These are phyloP conservation scores for Leccinum boreale DNA, from an alignment of 768 basidiomycete genomes.

Conservation along the genomic window DNA sequence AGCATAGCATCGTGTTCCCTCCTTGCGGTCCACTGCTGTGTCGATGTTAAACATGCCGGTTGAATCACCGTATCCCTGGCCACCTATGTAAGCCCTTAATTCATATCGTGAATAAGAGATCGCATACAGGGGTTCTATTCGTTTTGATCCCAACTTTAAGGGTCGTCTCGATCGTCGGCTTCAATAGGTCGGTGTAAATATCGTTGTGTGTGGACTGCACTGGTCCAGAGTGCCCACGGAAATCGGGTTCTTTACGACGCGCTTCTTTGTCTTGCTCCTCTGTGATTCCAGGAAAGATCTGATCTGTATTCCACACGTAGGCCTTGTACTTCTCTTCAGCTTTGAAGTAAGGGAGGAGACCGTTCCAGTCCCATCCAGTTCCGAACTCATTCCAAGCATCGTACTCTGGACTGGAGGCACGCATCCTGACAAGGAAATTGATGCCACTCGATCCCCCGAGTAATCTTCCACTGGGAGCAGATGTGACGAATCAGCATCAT, in stretches of 20 bases:
- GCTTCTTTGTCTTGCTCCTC: slow-evolving; percentile 9
- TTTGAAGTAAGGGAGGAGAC: slow-evolving; percentile 17
- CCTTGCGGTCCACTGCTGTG: slow-evolving; percentile 11
- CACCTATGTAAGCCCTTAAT: background rate
- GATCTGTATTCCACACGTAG: slow-evolving; percentile 8
- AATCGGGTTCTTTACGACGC: slow-evolving; percentile 5
- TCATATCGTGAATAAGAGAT: background rate
- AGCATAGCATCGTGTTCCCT: slow-evolving; percentile 17
- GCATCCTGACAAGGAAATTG: slow-evolving; percentile 18
- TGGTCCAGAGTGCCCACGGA: slow-evolving; percentile 11
- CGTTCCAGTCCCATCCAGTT: slow-evolving; percentile 15
- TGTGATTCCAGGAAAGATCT: slow-evolving; percentile 14
- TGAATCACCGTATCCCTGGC: slow-evolving; percentile 11
- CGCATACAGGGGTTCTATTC: slow-evolving; percentile 10
- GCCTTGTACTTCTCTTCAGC: slow-evolving; percentile 7
- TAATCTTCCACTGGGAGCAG: slow-evolving; percentile 11
- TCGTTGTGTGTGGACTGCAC: slow-evolving; percentile 14
- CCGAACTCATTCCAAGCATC: slow-evolving; percentile 18
- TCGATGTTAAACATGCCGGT: slow-evolving; percentile 21
- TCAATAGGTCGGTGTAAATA: slow-evolving; percentile 13
- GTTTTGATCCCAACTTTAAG: slow-evolving; percentile 12
- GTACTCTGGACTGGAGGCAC: slow-evolving; percentile 18
- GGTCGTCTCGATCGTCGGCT: slow-evolving; percentile 10
- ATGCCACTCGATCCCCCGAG: slow-evolving; percentile 21
- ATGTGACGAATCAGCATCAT: background rate